Evolutionary conservation across 495 filamentous ascomycete species (phyloP), one percentile per base, ranked within the genome.

Genomic region (Chaetomium fimeti): DNA sequence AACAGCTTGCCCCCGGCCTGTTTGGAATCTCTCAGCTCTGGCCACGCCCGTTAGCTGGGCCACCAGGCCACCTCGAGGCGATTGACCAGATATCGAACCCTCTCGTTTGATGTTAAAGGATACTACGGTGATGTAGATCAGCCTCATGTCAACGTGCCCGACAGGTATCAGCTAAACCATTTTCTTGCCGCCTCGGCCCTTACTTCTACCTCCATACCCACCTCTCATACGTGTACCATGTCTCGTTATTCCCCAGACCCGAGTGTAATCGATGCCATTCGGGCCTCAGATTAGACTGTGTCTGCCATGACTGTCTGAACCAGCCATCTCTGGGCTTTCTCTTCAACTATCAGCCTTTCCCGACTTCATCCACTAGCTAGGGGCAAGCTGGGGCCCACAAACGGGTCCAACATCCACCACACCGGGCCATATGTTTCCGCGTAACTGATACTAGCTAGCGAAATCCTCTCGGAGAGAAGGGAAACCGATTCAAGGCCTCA

Each of bases 181-280:
- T 20, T 16, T 16, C 28, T 27, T 18, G 20, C 15, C 38, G 20
- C 1, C 11, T 43, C 36, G 36, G 55, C 18, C 29, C 36, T 25
- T 43, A 43, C 36, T 57, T 57, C 55, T 57, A 43, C 38, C 3
- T 43, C 55, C 55, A 42, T 5, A 13, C 13, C 55, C 38, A 15
- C 42, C 18, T 27, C 6, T 8, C 5, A 18, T 28, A 28, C 20
- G 24, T 49, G n/a, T 27, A 52, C 20, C 48, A 22, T 12, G n/a
- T 54, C 48, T 25, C 24, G 2, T 12, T 13, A 2, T 49, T 25
- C 12, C 48, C 48, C n/a, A 27, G 25, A 1, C 22, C 8, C 11
- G 45, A 11, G 45, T 49, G 45, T 4, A 7, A 49, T n/a, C 20
- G n/a, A 22, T 49, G 45, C 3, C 5, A 24, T 49, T 18, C 40